These are phyloP conservation scores for Hansenula sp. DNA, from an alignment of 1,139 yeast species.

Conservation along the genomic window DNA sequence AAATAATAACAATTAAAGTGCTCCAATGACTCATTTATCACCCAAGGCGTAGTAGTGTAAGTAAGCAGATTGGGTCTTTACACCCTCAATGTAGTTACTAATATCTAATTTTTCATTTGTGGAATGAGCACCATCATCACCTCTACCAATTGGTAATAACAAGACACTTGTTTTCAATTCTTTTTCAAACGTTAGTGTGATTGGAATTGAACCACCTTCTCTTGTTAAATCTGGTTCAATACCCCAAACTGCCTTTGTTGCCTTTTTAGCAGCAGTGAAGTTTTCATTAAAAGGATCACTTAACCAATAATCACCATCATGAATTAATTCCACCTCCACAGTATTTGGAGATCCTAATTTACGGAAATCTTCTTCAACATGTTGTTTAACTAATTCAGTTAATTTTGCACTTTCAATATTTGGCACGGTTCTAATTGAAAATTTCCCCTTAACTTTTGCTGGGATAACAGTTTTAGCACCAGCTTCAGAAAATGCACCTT, in stretches of 20 bases:
- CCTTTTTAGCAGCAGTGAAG: constrained; percentile 91
- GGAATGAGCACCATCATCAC: constrained; percentile 99
- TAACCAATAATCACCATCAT: constrained; percentile 96
- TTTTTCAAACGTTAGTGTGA: constrained; percentile 87
- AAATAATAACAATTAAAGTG: no score
- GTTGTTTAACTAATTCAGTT: constrained; percentile 70
- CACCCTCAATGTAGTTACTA: constrained; percentile 87
- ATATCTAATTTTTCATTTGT: constrained; percentile 92
- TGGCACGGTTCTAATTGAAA: constrained; percentile 96
- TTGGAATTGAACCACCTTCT: constrained; percentile 98
- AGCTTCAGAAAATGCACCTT: constrained; percentile 91
- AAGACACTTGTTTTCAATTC: constrained; percentile 81
- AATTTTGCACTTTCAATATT: constrained; percentile 78
- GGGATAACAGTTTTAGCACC: constrained; percentile 99
- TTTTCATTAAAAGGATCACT: constrained; percentile 90
- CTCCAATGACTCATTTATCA: not conserved
- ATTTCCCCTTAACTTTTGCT: constrained; percentile 88
- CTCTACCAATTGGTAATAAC: constrained; percentile 95
- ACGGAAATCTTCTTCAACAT: constrained; percentile 61
- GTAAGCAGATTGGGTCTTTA: constrained; percentile 90
- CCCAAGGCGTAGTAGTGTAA: constrained; percentile 71
- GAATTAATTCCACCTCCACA: constrained; percentile 69
- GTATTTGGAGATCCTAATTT: constrained; percentile 73
- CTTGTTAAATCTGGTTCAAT: constrained; percentile 95
- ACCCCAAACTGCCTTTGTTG: constrained; percentile 92